A percentile compares a stretch with the other conserved stretches of the same genome.
Conservation (phyloP, 257 asterid species). For the Solanum infundibuliforme region DNA sequence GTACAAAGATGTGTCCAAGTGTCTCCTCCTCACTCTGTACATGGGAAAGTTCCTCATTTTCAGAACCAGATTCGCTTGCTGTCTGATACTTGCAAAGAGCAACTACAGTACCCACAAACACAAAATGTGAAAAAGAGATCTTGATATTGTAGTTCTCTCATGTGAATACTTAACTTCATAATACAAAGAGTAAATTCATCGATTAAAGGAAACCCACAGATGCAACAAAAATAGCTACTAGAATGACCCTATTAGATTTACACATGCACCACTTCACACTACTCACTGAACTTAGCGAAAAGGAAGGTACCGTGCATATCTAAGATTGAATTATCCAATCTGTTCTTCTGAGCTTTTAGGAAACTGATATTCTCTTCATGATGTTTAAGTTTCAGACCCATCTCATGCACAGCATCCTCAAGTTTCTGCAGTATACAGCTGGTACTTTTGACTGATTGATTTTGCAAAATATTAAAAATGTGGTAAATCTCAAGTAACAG, state of each 20-base stretch:
- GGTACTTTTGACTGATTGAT: not conserved
- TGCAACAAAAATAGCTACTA: not conserved
- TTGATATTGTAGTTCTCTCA: not conserved
- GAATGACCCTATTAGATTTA: not conserved
- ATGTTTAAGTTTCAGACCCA: slow-evolving; percentile 57
- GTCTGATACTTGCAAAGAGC: slow-evolving; percentile 47
- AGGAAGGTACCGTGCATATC: slow-evolving; percentile 48
- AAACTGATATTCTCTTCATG: slow-evolving; percentile 48
- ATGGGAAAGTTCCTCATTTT: slow-evolving; percentile 17
- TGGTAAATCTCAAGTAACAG: not conserved
- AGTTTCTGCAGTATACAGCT: slow-evolving; percentile 42
- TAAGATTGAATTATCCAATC: slow-evolving; percentile 47
- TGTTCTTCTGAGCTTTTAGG: slow-evolving; percentile 31
- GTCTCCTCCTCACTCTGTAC: slow-evolving; percentile 34
- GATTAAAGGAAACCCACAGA: not conserved
- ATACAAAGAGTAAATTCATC: not conserved
- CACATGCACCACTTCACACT: not conserved
- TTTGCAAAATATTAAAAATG: not conserved
- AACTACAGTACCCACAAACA: slow-evolving; percentile 20
- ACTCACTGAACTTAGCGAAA: not conserved
- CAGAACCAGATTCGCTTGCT: slow-evolving; percentile 12
- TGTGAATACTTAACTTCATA: not conserved
- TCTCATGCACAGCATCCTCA: slow-evolving; percentile 49
- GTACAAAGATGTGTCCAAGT: slow-evolving; percentile 28
- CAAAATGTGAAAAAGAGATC: not conserved